Evolutionary conservation across 352 stramenopile genomes (phyloP), one percentile per base, ranked within the genome.

Genomic region (Globisporangium rhizosaccharum): DNA sequence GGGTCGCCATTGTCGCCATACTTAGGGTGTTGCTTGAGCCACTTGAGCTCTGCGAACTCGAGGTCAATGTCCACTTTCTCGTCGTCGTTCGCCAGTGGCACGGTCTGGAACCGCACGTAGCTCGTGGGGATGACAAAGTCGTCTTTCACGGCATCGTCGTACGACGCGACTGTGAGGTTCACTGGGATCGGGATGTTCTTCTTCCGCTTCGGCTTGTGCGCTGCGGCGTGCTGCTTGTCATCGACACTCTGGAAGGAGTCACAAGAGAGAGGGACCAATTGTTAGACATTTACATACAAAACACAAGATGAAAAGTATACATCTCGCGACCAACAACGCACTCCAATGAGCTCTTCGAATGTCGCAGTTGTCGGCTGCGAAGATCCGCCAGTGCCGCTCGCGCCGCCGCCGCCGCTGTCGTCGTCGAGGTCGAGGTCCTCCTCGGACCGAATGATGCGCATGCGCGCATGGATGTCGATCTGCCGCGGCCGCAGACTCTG

Each of bases 141-240:
- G 28, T 72, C 69, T 37, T 69, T 52, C 10, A 95, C 77, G 33
- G 79, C 80, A 39, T 72, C 71, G 41, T 92, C 80, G 61, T 95
- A 94, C 12, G 69, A 70, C 26, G 69, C 57, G 2, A 91, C 81
- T 2, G 73, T 67, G 20, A 89, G 69, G 59, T 87, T 94, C 59
- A 94, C 76, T 14, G 85, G 85, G 44, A 90, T 95, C 23, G 85
- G 81, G 62, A 94, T 95, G 63, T 93, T 87, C 66, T 92, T 93
- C 62, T 84, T 88, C 33, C 84, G 71, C 37, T 81, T 82, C 2
- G 63, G 62, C 66, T 85, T 85, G 45, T 72, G 58, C 17, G 56
- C 57, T 1, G 68, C 64, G 0, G 54, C 56, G 41, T 49, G 26
- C 17, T 76, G 71, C 30, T 79, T 80, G 33, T 87, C 77, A 50